These are phyloP conservation scores for Cercospora nicotianae DNA, from an alignment of 2,329 filamentous ascomycete species.

Conservation along the genomic window DNA sequence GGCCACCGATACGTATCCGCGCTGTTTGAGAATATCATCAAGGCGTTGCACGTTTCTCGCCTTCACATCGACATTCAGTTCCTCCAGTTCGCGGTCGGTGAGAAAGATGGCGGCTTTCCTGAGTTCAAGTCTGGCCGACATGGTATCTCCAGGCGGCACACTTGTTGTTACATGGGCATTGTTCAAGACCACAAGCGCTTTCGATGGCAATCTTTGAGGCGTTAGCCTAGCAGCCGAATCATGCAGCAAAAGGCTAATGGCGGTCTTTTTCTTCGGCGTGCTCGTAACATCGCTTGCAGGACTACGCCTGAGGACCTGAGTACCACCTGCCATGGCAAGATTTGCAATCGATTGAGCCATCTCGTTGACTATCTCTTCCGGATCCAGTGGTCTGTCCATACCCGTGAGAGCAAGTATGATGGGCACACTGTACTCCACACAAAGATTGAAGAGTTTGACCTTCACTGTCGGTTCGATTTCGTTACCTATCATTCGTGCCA, in stretches of 20 bases:
- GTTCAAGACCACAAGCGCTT: conserved; percentile 74
- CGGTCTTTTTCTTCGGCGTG: conserved; percentile 47
- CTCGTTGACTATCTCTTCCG: conserved; percentile 66
- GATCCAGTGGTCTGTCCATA: conserved; percentile 46
- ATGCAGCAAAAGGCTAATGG: conserved; percentile 71
- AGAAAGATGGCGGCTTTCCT: conserved; percentile 80
- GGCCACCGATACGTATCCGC: conserved; percentile 82
- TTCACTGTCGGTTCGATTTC: conserved; percentile 91
- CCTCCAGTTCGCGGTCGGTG: conserved; percentile 67
- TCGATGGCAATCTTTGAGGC: conserved; percentile 72
- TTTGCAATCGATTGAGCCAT: conserved; percentile 72
- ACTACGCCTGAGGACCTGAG: conserved; percentile 41
- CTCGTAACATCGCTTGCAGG: conserved; percentile 29
- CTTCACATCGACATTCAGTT: conserved; percentile 36
- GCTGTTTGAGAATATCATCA: conserved; percentile 53
- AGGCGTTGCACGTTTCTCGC: conserved; percentile 27
- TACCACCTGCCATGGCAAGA: conserved; percentile 58
- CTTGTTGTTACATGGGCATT: conserved; percentile 71
- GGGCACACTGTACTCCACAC: conserved; percentile 84
- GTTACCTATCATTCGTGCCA: conserved; percentile 87
- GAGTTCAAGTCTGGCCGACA: conserved; percentile 66
- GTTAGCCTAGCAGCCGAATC: conserved; percentile 85
- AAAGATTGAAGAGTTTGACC: conserved; percentile 79
- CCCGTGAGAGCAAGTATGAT: conserved; percentile 78
- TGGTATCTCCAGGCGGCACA: conserved; percentile 64